These are phyloP conservation scores for Coniochaeta sp. DNA, from an alignment of 2,329 filamentous ascomycete genomes.

Conservation along the genomic window DNA sequence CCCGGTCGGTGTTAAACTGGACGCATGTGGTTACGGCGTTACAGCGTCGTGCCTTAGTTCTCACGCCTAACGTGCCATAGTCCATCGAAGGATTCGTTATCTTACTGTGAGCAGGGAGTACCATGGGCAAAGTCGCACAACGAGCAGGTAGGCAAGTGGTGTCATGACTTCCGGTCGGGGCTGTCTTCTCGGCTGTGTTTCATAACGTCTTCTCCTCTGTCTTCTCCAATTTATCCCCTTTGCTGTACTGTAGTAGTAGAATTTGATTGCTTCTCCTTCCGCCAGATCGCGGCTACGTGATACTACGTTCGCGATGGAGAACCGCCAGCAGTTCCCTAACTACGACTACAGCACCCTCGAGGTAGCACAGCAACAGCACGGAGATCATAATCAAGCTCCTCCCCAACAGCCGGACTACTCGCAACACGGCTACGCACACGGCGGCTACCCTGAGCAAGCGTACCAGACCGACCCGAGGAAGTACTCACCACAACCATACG, in stretches of 20 bases:
- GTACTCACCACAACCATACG: neutral
- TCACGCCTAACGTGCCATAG: neutral
- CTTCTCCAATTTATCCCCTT: neutral
- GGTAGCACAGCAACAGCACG: neutral
- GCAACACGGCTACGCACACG: neutral
- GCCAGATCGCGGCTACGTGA: neutral
- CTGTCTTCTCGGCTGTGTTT: neutral
- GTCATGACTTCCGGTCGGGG: neutral
- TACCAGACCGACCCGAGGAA: neutral
- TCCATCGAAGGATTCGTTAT: neutral
- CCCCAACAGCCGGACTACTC: neutral
- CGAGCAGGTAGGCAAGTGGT: neutral
- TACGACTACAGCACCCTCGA: constrained; percentile 3
- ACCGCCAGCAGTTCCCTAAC: neutral
- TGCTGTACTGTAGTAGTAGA: neutral
- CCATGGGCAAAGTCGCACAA: neutral
- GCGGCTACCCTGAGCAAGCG: neutral
- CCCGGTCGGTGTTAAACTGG: neutral
- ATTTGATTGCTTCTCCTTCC: neutral
- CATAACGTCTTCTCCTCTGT: neutral
- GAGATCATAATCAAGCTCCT: neutral
- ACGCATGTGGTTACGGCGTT: neutral
- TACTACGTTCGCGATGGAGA: neutral
- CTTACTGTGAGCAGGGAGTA: neutral
- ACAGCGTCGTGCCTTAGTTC: neutral